Evolutionary conservation across 768 basidiomycete species (phyloP).

Genomic region (Candolleomyces aberdarensis): DNA sequence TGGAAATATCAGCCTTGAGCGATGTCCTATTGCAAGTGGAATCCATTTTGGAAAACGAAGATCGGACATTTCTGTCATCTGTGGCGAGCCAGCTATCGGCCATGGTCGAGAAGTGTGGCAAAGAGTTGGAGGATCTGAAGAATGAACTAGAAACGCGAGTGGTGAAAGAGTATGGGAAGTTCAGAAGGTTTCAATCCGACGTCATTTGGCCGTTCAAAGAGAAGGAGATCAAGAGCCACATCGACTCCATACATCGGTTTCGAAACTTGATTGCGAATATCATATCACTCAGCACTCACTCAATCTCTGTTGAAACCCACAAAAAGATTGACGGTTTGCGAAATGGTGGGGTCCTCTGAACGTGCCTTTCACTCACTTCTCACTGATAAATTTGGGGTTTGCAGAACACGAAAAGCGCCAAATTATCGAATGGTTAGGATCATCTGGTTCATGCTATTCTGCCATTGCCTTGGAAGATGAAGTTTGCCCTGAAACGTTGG

Average conservation of each 20-base stretch:
- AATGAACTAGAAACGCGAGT: background rate
- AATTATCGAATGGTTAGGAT: background rate
- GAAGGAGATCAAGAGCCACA: background rate
- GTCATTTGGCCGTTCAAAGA: background rate
- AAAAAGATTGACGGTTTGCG: background rate
- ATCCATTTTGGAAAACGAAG: background rate
- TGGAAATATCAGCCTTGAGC: background rate
- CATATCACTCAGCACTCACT: background rate
- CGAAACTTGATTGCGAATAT: background rate
- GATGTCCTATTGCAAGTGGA: background rate
- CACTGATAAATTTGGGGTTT: background rate
- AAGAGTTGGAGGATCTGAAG: background rate
- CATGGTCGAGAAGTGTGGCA: background rate
- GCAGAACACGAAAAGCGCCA: background rate
- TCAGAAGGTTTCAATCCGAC: background rate
- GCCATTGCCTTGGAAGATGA: background rate
- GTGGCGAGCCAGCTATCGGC: background rate
- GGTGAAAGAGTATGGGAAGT: background rate
- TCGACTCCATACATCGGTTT: background rate
- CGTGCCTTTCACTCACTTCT: background rate
- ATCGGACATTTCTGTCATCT: background rate
- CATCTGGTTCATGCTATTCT: background rate
- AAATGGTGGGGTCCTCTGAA: background rate
- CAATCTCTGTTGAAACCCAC: background rate
- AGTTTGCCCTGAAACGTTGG: background rate